Base-by-base conservation (phyloP, 2,329 filamentous ascomycete species). In the Ophiostoma australiae region DNA sequence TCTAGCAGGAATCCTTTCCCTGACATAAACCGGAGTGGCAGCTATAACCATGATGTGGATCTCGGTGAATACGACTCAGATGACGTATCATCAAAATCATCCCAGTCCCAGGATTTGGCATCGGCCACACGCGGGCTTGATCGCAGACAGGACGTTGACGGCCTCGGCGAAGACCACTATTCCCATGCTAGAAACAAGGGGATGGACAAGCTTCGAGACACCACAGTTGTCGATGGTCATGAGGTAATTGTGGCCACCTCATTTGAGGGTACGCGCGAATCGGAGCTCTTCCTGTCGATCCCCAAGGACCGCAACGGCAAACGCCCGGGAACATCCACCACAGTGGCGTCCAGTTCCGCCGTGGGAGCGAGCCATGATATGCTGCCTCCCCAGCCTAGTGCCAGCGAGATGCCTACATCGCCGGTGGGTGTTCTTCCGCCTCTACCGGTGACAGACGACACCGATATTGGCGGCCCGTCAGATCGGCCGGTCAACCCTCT, bases 141-240 rank as follows among this genome's bases (percentile, higher is more conserved):
- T 41, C 91, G 94, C 77, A 84, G 87, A 71, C 85, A 89, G 70
- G 94, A 97, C 76, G 89, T 97, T 31, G 89, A 89, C 70, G 94
- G 94, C 0, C 87, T 89, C 72, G 93, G 93, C 0, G 76, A 83
- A 4, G 94, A 98, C 77, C 88, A 89, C 70, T 91, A 94, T 88
- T 89, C 88, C 73, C 82, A 81, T 33, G 87, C 91, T 27, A 84
- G 90, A 74, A 81, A 86, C 72, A 83, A 85, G 44, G 90, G 89
- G 2, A 76, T 86, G 33, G 87, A 87, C 68, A 82, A 83, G 55
- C 91, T 87, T 3, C 87, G 91, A 69, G 93, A 96, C 78, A 91
- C 92, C 0, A 83, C 88, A 31, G 81, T 94, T 27, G 80, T 91
- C 65, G 83, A 86, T 71, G 85, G 88, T 20, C 87, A 86, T 67